These are phyloP conservation scores for Fusarium armeniacum DNA, from an alignment of 2,329 filamentous ascomycete genomes.

Conservation along the genomic window DNA sequence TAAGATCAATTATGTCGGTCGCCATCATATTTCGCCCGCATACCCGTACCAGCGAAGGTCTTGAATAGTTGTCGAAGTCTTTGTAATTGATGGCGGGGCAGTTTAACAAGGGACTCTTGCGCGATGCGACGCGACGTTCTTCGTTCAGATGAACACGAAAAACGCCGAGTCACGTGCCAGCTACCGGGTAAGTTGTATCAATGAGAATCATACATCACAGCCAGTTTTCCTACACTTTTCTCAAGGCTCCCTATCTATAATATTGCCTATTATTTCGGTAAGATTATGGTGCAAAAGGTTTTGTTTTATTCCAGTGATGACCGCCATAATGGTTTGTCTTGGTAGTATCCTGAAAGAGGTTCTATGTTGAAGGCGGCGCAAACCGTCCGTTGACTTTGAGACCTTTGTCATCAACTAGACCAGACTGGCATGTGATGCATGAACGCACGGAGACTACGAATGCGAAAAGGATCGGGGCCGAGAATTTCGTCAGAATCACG, in stretches of 20 bases:
- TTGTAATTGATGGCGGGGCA: slow-evolving; percentile 22
- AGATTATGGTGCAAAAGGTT: background rate
- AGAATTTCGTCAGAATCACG: background rate
- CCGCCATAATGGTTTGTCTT: background rate
- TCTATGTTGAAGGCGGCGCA: fast-evolving
- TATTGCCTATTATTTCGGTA: background rate
- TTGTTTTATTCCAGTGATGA: background rate
- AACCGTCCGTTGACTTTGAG: no score
- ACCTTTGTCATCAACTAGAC: background rate
- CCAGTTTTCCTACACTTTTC: background rate
- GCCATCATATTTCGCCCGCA: slow-evolving; percentile 47
- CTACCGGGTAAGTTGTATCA: background rate
- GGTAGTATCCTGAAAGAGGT: background rate
- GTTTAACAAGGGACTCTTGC: slow-evolving; percentile 7
- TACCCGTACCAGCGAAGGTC: background rate
- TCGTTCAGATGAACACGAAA: slow-evolving; percentile 31
- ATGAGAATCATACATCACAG: background rate
- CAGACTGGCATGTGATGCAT: background rate
- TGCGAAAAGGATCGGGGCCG: background rate
- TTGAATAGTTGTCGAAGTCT: slow-evolving; percentile 4
- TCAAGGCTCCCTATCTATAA: background rate
- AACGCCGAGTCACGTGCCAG: slow-evolving; percentile 49
- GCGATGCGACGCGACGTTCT: slow-evolving; percentile 42
- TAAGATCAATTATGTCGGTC: slow-evolving; percentile 55
- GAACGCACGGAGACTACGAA: background rate